Conservation (phyloP, 805 yeast species). For the Huiozyma sinensis region DNA sequence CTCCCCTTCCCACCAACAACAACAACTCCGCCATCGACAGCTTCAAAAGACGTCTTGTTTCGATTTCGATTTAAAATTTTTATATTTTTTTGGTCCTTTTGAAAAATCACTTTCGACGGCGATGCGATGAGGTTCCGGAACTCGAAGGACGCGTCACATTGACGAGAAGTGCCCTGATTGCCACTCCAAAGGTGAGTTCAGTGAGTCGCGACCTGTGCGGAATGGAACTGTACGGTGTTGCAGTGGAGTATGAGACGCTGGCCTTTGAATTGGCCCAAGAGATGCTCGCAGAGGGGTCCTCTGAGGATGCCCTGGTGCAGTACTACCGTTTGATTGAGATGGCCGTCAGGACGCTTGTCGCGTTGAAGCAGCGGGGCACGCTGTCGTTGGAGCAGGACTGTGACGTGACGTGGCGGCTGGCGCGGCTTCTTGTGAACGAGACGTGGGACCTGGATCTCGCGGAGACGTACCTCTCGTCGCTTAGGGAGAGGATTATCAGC, state of each 20-base stretch:
- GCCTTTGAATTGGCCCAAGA: conserved; percentile 8
- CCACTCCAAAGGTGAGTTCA: too few relatives aligned
- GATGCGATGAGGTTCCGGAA: too few relatives aligned
- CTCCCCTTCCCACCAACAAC: too few relatives aligned
- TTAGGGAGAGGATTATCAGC: conserved; percentile 17
- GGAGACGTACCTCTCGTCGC: conserved; percentile 18
- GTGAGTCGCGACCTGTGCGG: too few relatives aligned
- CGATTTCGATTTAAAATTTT: too few relatives aligned
- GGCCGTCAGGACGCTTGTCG: conserved; percentile 16
- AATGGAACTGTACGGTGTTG: conserved; percentile 10
- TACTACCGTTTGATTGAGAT: conserved; percentile 26
- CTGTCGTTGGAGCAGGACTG: conserved; percentile 22
- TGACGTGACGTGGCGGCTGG: conserved; percentile 18
- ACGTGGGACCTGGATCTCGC: conserved; percentile 23
- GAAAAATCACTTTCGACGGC: too few relatives aligned
- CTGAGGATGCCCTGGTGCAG: conserved; percentile 20
- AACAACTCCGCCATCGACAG: too few relatives aligned
- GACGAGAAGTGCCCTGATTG: too few relatives aligned
- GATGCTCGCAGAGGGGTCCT: conserved; percentile 6
- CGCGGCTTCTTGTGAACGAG: conserved; percentile 20
- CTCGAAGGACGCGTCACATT: too few relatives aligned
- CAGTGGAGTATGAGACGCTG: conserved; percentile 17
- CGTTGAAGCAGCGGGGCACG: conserved; percentile 9
- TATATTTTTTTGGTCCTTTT: too few relatives aligned
- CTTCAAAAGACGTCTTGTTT: too few relatives aligned